Percentiles rank a stretch among this genome's conserved stretches.
phyloP scores from a whole-genome alignment of 306 rosid genomes.

The Oemleria cerasiformis region DNA sequence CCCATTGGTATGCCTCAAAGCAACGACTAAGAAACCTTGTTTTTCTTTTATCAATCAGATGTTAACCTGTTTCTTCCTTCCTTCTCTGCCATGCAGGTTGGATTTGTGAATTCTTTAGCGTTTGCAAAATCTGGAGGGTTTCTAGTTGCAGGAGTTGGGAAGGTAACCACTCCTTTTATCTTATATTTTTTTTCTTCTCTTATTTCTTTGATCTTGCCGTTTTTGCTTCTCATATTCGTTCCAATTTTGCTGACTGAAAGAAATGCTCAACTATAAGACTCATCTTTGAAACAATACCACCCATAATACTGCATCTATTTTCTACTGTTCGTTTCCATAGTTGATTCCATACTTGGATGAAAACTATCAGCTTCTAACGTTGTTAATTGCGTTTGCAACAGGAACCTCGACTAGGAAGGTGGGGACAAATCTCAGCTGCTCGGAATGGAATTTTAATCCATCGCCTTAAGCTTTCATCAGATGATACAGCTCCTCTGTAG shows the following conservation, averaged over 20 bases:
- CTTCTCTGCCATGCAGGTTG: slow-evolving; percentile 56
- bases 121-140: slow-evolving; percentile 82
- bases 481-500: slow-evolving; percentile 28
- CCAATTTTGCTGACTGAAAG: background rate
- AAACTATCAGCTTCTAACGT: slow-evolving; percentile 5
- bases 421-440: slow-evolving; percentile 61
- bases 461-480: slow-evolving; percentile 53
- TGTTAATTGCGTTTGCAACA: slow-evolving; percentile 27
- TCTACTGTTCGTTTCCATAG: background rate
- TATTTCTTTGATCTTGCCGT: background rate
- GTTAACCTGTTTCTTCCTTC: background rate
- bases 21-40: slow-evolving; percentile 12
- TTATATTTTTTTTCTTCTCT: background rate
- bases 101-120: slow-evolving; percentile 88
- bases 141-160: slow-evolving; percentile 87
- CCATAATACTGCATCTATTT: background rate
- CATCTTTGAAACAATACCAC: background rate
- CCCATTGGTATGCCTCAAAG: slow-evolving; percentile 67
- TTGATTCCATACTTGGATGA: background rate
- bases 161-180: slow-evolving; percentile 40
- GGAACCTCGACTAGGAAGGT: slow-evolving; percentile 96
- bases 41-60: background rate
- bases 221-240: background rate
- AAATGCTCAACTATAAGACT: background rate
- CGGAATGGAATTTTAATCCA: slow-evolving; percentile 76